These are phyloP conservation scores for Botrytis galanthina DNA, from an alignment of 2,329 filamentous ascomycete species.

Conservation along the genomic window DNA sequence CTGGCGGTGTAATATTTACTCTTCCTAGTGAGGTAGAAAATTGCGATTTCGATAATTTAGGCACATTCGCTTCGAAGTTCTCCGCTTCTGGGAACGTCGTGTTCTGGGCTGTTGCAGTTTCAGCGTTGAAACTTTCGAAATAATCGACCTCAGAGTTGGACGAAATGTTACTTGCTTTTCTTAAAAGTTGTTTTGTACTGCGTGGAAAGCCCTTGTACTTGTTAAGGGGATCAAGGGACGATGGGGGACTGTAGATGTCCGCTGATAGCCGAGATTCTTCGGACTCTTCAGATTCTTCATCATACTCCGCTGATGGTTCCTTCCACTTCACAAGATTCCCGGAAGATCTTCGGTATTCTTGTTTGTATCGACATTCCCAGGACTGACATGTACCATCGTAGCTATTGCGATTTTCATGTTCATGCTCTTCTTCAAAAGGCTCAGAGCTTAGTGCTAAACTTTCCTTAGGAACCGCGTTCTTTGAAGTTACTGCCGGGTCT, in stretches of 20 bases:
- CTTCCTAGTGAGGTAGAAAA: background rate
- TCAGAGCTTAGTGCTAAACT: background rate
- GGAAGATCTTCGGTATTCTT: conserved; percentile 8
- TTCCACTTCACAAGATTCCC: conserved; percentile 14
- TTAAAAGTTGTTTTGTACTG: background rate
- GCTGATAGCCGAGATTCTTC: background rate
- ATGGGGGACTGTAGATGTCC: conserved; percentile 1
- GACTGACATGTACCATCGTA: conserved; percentile 8
- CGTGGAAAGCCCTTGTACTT: background rate
- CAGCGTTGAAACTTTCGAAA: background rate
- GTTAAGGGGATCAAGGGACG: background rate
- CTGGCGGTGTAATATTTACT: background rate
- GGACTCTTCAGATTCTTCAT: background rate
- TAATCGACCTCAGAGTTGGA: background rate
- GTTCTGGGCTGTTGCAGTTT: background rate
- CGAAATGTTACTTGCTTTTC: background rate
- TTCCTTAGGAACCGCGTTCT: background rate
- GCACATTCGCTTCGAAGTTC: background rate
- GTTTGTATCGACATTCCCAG: conserved; percentile 15
- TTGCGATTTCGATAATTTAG: background rate
- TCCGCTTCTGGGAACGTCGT: no score
- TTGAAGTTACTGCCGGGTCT: background rate
- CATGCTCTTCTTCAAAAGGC: background rate
- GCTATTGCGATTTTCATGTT: background rate
- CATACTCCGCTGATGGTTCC: conserved; percentile 1